Conservation (phyloP, 176 grass and related monocot genomes). For the Lolium rigidum region DNA sequence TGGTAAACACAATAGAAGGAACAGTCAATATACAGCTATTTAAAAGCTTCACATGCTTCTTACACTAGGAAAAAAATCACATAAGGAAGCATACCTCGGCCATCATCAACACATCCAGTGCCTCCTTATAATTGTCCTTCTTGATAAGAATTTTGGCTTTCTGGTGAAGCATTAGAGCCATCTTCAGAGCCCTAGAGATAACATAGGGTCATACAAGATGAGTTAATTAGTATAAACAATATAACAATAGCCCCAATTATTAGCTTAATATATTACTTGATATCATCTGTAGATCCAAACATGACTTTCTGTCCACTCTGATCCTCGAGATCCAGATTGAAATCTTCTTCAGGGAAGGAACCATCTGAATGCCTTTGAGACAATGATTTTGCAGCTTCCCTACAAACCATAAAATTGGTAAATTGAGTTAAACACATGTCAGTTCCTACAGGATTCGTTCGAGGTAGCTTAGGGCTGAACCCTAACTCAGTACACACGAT, state of each 20-base stretch:
- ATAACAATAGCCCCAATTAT: not conserved
- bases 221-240: constrained; percentile 19
- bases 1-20: constrained; percentile 45
- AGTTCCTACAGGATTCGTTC: not conserved
- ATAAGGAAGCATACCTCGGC: constrained; percentile 64
- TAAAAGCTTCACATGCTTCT: constrained; percentile 25
- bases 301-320: constrained; percentile 89
- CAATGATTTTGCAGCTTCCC: constrained; percentile 79
- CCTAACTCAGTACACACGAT: not conserved
- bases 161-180: constrained; percentile 92
- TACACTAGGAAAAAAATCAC: not conserved
- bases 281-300: constrained; percentile 85
- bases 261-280: constrained; percentile 61
- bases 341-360: constrained; percentile 75
- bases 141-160: constrained; percentile 85
- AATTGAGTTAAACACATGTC: not conserved
- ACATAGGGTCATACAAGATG: not conserved
- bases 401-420: constrained; percentile 32
- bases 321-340: constrained; percentile 93
- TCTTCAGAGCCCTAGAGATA: constrained; percentile 74
- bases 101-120: constrained; percentile 85
- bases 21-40: constrained; percentile 35
- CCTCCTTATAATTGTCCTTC: constrained; percentile 68
- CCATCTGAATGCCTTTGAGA: constrained; percentile 91
- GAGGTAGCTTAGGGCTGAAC: not conserved